These are phyloP conservation scores for Penicillium sp. DNA, from an alignment of 2,329 filamentous ascomycete species.

Conservation along the genomic window DNA sequence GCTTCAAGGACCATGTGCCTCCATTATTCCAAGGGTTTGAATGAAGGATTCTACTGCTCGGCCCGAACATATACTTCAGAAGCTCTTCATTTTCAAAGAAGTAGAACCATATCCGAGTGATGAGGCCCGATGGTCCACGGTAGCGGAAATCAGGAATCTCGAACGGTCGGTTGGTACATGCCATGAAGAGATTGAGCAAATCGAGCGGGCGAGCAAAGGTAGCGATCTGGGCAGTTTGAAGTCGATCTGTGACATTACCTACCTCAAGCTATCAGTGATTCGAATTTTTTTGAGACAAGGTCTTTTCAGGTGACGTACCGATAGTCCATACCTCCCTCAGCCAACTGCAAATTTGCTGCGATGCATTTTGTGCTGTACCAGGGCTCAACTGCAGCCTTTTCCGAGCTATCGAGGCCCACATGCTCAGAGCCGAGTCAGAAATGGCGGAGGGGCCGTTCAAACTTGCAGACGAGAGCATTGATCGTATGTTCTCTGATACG, in stretches of 20 bases:
- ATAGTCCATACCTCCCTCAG: constrained; percentile 81
- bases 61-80: constrained; percentile 57
- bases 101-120: constrained; percentile 50
- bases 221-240: constrained; percentile 69
- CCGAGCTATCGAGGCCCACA: constrained; percentile 74
- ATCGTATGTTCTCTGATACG: constrained; percentile 72
- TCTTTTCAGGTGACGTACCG: constrained; percentile 58
- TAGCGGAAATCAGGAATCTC: constrained; percentile 29
- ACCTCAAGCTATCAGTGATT: constrained; percentile 10
- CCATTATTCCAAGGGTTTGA: constrained; percentile 36
- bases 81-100: constrained; percentile 50
- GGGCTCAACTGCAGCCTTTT: constrained; percentile 71
- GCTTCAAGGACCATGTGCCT: constrained; percentile 30
- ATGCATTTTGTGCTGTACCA: constrained; percentile 69
- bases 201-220: constrained; percentile 69
- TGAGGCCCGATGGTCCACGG: constrained; percentile 36
- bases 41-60: constrained; percentile 29
- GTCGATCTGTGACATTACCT: constrained; percentile 66
- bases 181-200: constrained; percentile 71
- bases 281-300: not conserved
- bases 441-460: constrained; percentile 79
- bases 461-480: constrained; percentile 76
- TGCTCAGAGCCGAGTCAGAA: constrained; percentile 75
- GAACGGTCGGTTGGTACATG: constrained; percentile 66
- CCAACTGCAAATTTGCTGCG: constrained; percentile 80